A percentile compares a stretch with the other conserved stretches of the same genome.
Conservation (phyloP, 108 stramenopile species). For the Discostella stelligeroides region DNA sequence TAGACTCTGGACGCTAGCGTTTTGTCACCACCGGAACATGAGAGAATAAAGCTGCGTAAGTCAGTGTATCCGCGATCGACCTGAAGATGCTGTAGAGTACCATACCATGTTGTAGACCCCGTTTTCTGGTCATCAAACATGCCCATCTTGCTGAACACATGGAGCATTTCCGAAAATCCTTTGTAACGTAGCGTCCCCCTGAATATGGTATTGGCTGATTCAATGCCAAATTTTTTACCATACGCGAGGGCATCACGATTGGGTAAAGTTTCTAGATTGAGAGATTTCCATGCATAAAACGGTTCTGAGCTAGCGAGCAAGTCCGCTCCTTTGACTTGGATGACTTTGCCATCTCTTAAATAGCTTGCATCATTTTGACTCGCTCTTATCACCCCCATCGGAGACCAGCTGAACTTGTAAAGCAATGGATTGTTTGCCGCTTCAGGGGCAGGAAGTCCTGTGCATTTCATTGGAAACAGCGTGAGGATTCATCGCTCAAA, state of each 20-base stretch:
- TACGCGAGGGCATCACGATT: slow-evolving; percentile 83
- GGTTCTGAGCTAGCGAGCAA: slow-evolving; percentile 57
- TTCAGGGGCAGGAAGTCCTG: slow-evolving; percentile 66
- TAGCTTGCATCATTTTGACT: slow-evolving; percentile 70
- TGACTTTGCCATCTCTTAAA: slow-evolving; percentile 43
- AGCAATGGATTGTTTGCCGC: slow-evolving; percentile 84
- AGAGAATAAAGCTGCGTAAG: slow-evolving; percentile 49
- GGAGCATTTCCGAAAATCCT: slow-evolving; percentile 69
- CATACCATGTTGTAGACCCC: slow-evolving; percentile 43
- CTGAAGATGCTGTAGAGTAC: slow-evolving; percentile 31
- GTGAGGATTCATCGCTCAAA: background rate
- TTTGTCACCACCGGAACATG: slow-evolving; percentile 45
- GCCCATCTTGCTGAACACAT: slow-evolving; percentile 62
- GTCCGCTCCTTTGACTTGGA: slow-evolving; percentile 50
- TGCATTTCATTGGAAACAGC: background rate
- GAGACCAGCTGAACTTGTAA: slow-evolving; percentile 93
- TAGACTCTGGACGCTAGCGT: slow-evolving; percentile 40
- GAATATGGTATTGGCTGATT: slow-evolving; percentile 62
- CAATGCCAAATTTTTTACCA: slow-evolving; percentile 72
- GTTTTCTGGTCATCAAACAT: slow-evolving; percentile 43
- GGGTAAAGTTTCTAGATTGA: slow-evolving; percentile 78
- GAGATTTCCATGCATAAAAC: slow-evolving; percentile 60
- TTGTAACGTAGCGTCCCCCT: slow-evolving; percentile 86
- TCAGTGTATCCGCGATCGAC: slow-evolving; percentile 26
- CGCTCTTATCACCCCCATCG: slow-evolving; percentile 80